phyloP scores from a whole-genome alignment of 352 stramenopile species.

The Aphanomyces cochlioides region DNA sequence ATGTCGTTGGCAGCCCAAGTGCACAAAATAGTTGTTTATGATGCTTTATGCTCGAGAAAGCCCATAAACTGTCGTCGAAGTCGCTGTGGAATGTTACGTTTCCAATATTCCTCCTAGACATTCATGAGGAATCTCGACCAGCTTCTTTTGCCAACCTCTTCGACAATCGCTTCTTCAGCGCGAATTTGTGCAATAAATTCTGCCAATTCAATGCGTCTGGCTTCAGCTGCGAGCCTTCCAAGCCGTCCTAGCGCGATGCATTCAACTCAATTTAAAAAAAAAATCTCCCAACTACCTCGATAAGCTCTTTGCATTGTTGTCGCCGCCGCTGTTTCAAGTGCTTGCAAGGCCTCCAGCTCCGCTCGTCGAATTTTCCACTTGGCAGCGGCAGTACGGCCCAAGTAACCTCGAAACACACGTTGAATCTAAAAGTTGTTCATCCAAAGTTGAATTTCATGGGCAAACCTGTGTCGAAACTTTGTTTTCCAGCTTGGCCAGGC shows the following conservation, averaged over 20 bases:
- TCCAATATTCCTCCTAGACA: conserved; percentile 20
- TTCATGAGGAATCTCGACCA: neutral
- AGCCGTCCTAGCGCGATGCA: conserved; percentile 43
- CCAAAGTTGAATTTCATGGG: no score
- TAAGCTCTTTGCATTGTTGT: conserved; percentile 84
- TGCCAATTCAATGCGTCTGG: conserved; percentile 84
- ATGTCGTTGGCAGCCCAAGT: no score
- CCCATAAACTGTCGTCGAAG: conserved; percentile 16
- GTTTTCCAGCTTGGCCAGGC: conserved; percentile 55
- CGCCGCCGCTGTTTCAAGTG: conserved; percentile 69
- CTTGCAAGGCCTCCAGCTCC: conserved; percentile 79
- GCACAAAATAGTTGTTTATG: neutral
- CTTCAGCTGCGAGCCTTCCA: conserved; percentile 74
- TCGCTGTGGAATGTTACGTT: conserved; percentile 16
- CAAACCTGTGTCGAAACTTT: conserved; percentile 33
- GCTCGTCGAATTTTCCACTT: conserved; percentile 81
- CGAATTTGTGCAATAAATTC: conserved; percentile 91
- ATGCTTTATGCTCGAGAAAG: conserved; percentile 15
- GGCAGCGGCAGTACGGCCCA: conserved; percentile 43
- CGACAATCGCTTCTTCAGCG: conserved; percentile 84
- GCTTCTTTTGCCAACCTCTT: conserved; percentile 48
- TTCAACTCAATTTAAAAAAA: conserved; percentile 2
- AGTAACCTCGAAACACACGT: conserved; percentile 20
- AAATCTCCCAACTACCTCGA: conserved; percentile 39
- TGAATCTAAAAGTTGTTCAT: neutral